Percentiles rank a stretch among this genome's conserved stretches.
phyloP scores from a whole-genome alignment of 148 eudicot genomes.

The Mesembryanthemum crystallinum region DNA sequence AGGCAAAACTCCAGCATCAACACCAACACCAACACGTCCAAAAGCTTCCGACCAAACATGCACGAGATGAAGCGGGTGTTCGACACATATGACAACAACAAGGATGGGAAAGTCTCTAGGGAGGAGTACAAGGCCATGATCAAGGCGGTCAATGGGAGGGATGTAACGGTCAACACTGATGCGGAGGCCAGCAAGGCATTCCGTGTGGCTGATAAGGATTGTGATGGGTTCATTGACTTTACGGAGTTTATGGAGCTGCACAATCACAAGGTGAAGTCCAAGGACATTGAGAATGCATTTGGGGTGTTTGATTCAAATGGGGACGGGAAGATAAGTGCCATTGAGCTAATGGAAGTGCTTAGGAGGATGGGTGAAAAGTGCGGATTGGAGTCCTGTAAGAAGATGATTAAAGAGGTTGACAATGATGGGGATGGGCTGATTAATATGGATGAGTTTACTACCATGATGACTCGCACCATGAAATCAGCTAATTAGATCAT shows the following conservation, averaged over 20 bases:
- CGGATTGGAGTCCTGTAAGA: conserved; percentile 45
- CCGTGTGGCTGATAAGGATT: conserved; percentile 45
- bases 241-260: conserved; percentile 58
- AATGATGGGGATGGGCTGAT: conserved; percentile 61
- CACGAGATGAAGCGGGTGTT: conserved; percentile 51
- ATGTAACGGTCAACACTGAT: conserved; percentile 10
- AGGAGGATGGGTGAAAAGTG: conserved; percentile 54
- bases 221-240: conserved; percentile 56
- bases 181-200: conserved; percentile 33
- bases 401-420: conserved; percentile 53
- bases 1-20: conserved; percentile 9
- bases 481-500: conserved; percentile 16
- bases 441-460: conserved; percentile 43
- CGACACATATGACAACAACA: conserved; percentile 55
- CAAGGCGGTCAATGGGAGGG: conserved; percentile 25
- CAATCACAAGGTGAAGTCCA: conserved; percentile 36
- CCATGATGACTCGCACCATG: conserved; percentile 55
- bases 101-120: conserved; percentile 54
- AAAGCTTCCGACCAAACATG: conserved; percentile 34
- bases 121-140: conserved; percentile 49
- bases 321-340: conserved; percentile 56
- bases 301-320: conserved; percentile 52
- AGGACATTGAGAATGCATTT: conserved; percentile 46
- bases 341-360: conserved; percentile 47
- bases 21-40: conserved; percentile 4